Evolutionary conservation across 352 stramenopile genomes (phyloP), one percentile per base, ranked within the genome.

Genomic region (Phytophthora pini): DNA sequence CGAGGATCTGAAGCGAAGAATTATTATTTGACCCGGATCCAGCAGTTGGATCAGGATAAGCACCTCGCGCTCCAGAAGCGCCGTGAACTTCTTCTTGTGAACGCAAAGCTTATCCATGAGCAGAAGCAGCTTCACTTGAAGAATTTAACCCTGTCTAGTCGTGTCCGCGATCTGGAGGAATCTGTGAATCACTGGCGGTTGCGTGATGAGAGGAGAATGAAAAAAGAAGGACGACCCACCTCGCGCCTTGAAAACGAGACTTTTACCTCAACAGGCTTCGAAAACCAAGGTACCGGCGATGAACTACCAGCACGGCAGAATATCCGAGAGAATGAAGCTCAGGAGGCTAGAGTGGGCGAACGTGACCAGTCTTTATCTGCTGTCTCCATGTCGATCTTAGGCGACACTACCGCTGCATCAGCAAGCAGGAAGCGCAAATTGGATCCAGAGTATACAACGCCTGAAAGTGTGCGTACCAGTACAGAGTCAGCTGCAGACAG

Each of bases 71-170:
- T 80, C n/a, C 58, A 74, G 15, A 92, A 88, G 44, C 78, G 80
- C 9, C 70, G 83, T n/a, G 83, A 89, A 34, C 57, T 92, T 5
- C 62, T 92, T 26, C 57, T 92, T 8, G 72, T 85, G 13, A 92
- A 92, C 27, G 76, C 83, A 5, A 89, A 89, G 45, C 69, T 90
- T 24, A 76, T 88, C 12, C 83, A 89, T 50, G 78, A 88, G 10
- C 83, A 89, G 11, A 82, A 84, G 41, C 79, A 88, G 39, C 55
- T 86, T 4, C 77, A 86, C 20, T 59, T 80, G 17, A 75, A 71
- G 58, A 82, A 77, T 22, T 55, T 38, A 0, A 40, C 40, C 8
- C 34, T 82, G 9, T 29, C 26, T 4, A 53, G 53, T 26, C 64
- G 88, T 29, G 44, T 89, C 4, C 61, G 74, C 20, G 41, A 74